Conservation (phyloP, 305 asterid genomes). For the Plantago lanceolata region DNA sequence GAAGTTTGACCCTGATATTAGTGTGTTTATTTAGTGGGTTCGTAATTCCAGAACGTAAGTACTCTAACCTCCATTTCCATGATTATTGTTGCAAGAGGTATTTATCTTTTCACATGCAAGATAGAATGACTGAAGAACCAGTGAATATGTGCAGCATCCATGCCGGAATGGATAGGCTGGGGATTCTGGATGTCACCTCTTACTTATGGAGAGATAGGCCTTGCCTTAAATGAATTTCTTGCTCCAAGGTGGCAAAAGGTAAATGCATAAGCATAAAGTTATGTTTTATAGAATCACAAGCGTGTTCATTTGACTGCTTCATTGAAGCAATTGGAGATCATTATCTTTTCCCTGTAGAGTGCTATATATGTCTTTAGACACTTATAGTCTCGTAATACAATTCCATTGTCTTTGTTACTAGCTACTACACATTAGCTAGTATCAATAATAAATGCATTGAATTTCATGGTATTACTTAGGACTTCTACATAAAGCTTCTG, state of each 20-base stretch:
- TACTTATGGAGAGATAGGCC: constrained; percentile 39
- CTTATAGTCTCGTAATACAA: too few species aligned
- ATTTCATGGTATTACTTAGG: too few species aligned
- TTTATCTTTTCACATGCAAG: neutral
- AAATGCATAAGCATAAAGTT: neutral
- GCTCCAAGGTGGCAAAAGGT: constrained; percentile 39
- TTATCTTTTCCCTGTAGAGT: too few species aligned
- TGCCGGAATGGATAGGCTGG: constrained; percentile 34
- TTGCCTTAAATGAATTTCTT: constrained; percentile 36
- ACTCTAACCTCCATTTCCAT: neutral
- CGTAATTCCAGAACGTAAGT: constrained; percentile 28
- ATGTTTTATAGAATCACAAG: neutral
- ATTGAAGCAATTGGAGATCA: neutral
- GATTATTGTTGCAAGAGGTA: neutral
- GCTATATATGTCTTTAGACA: too few species aligned
- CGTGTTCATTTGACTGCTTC: neutral
- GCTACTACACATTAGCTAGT: too few species aligned
- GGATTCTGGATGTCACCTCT: constrained; percentile 38
- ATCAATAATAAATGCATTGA: too few species aligned
- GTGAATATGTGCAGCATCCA: constrained; percentile 21
- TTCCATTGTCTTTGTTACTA: too few species aligned
- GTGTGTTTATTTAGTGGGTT: constrained; percentile 33
- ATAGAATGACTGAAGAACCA: neutral
- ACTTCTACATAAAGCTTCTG: neutral
- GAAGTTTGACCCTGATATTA: constrained; percentile 25